Percentiles rank a stretch among this genome's conserved stretches.
Evolutionary conservation across 139 green algal species (phyloP).

Genomic region (Coelastrella sp.): DNA sequence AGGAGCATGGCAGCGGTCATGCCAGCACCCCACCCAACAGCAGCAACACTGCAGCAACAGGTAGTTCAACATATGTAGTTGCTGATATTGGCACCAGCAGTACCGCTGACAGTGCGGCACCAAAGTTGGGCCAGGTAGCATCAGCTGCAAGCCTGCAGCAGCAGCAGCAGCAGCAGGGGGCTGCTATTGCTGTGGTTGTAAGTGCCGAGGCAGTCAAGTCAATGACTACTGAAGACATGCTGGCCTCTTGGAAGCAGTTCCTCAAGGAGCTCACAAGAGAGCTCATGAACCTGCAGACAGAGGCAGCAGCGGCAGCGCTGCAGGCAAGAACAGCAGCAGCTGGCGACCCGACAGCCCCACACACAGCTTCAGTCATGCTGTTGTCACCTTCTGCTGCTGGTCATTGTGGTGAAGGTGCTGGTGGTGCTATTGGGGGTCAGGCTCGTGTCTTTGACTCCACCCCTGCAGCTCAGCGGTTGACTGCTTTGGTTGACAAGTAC

Average conservation of each 20-base stretch:
- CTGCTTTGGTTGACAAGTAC: not conserved
- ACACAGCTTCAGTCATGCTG: not conserved
- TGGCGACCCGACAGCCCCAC: not conserved
- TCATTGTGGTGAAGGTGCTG: not conserved
- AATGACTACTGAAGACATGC: not conserved
- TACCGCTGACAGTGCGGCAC: not conserved
- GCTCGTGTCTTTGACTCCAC: not conserved
- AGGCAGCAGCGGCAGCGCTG: not conserved
- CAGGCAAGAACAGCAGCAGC: not conserved
- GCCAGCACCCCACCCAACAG: not conserved
- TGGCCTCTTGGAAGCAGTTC: not conserved
- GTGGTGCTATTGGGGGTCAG: not conserved
- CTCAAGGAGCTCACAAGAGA: not conserved
- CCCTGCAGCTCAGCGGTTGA: not conserved
- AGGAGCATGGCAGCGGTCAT: not conserved
- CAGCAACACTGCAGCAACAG: not conserved
- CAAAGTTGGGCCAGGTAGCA: not conserved
- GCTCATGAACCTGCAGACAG: not conserved
- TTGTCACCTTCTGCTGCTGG: not conserved
- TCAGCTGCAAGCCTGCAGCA: not conserved
- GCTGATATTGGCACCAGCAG: not conserved
- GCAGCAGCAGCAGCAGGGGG: not conserved
- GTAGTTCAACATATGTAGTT: not conserved
- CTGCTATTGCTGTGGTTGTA: no score
- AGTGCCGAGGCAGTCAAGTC: not conserved